Percentiles rank a stretch among this genome's conserved stretches.
Conservation (phyloP, 345 rosid genomes). For the Ceriops zippeliana region DNA sequence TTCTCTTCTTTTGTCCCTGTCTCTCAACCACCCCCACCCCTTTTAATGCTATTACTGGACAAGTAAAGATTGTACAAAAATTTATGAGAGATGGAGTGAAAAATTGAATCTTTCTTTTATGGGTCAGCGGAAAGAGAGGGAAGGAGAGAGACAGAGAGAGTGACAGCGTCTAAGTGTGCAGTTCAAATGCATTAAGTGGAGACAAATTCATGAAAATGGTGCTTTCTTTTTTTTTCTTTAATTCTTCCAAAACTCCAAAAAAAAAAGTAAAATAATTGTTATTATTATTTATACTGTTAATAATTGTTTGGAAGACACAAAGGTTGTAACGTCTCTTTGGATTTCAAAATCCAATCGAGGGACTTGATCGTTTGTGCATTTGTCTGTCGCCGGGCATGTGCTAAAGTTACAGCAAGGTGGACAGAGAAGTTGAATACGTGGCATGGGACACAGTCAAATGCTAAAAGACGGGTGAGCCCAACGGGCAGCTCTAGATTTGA, state of each 20-base stretch:
- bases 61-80: conserved; percentile 7
- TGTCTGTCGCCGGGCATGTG: conserved; percentile 8
- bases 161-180: neutral
- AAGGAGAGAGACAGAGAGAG: conserved; percentile 6
- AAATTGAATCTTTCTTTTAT: neutral
- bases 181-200: conserved; percentile 51
- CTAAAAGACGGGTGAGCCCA: neutral
- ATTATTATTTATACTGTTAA: conserved; percentile 9
- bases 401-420: neutral
- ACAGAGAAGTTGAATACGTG: conserved; percentile 8
- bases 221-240: neutral
- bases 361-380: neutral
- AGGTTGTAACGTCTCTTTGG: conserved; percentile 58
- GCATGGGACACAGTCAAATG: neutral
- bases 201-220: conserved; percentile 2
- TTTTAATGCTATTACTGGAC: neutral
- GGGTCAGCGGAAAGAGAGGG: conserved; percentile 14
- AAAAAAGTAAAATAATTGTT: neutral
- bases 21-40: neutral
- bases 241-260: too few relatives aligned
- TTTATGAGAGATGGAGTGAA: neutral
- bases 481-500: conserved; percentile 10
- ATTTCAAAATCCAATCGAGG: conserved; percentile 57
- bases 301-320: neutral
- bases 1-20: neutral